These are phyloP conservation scores for Apocynum venetum DNA, from an alignment of 257 asterid genomes.

Conservation along the genomic window DNA sequence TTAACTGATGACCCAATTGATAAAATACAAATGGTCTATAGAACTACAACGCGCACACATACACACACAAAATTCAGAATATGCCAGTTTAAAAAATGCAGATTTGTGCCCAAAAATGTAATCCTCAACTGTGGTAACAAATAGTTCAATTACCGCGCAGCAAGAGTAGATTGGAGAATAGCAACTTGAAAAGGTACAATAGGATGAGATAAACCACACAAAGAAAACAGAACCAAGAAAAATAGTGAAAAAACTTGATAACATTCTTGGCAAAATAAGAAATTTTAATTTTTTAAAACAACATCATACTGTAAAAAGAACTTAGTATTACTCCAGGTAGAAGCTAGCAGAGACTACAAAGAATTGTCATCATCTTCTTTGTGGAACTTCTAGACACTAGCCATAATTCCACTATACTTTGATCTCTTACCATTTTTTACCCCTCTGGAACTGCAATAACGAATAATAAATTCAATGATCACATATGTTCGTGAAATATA, in stretches of 20 bases:
- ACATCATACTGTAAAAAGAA: background rate
- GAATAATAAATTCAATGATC: background rate
- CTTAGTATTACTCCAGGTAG: background rate
- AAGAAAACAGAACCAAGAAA: background rate
- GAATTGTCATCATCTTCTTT: slow-evolving; percentile 16
- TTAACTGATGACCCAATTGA: too few species aligned
- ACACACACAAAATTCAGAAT: too few species aligned
- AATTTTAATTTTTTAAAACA: background rate
- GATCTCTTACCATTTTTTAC: slow-evolving; percentile 1
- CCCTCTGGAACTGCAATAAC: slow-evolving; percentile 16
- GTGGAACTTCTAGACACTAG: slow-evolving; percentile 16
- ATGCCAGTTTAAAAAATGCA: too few species aligned
- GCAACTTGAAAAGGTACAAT: background rate
- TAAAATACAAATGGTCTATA: too few species aligned
- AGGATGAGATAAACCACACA: background rate
- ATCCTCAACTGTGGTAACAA: background rate
- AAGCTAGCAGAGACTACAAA: background rate
- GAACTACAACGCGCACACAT: too few species aligned
- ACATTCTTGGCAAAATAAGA: background rate
- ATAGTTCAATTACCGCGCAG: background rate
- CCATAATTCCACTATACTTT: slow-evolving; percentile 12
- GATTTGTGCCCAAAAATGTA: background rate
- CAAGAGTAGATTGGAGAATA: background rate
- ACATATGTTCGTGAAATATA: background rate
- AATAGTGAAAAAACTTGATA: background rate